Conservation (phyloP, 2,329 filamentous ascomycete genomes). For the Colletotrichum coccodes region DNA sequence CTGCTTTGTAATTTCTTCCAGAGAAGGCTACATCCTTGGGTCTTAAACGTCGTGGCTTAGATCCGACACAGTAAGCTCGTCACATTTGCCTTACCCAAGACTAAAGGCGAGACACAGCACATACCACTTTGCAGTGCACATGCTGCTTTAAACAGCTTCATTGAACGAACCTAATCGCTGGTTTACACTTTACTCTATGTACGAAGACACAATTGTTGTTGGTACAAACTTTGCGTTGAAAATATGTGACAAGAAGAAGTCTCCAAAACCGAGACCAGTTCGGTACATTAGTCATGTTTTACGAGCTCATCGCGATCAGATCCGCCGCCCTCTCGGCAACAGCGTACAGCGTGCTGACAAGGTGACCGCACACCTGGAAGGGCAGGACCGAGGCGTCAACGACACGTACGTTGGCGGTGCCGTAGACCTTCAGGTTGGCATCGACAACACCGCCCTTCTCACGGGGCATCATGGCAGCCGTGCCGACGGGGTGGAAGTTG, state of each 20-base stretch:
- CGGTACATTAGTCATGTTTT: background rate
- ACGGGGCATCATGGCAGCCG: constrained; percentile 60
- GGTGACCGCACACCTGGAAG: constrained; percentile 58
- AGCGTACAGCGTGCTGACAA: constrained; percentile 63
- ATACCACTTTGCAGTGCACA: too few species aligned
- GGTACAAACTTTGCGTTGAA: too few species aligned
- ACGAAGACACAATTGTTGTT: background rate
- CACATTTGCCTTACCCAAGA: too few species aligned
- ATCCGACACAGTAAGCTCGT: too few species aligned
- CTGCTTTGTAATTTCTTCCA: too few species aligned
- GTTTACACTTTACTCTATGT: background rate
- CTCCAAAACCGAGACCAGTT: too few species aligned
- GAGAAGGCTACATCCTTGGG: too few species aligned
- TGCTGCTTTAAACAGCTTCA: too few species aligned
- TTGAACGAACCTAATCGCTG: too few species aligned
- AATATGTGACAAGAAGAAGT: background rate
- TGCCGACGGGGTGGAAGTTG: constrained; percentile 58
- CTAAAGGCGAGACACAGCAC: too few species aligned
- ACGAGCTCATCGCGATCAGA: constrained; percentile 35
- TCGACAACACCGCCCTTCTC: constrained; percentile 61
- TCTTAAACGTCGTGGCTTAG: too few species aligned
- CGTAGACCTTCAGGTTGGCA: constrained; percentile 57
- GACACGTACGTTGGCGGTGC: constrained; percentile 58
- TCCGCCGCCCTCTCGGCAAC: constrained; percentile 57
- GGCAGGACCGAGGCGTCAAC: constrained; percentile 61